phyloP scores from a whole-genome alignment of 1,284 basidiomycete genomes.

The Hypsizygus ulmarius region DNA sequence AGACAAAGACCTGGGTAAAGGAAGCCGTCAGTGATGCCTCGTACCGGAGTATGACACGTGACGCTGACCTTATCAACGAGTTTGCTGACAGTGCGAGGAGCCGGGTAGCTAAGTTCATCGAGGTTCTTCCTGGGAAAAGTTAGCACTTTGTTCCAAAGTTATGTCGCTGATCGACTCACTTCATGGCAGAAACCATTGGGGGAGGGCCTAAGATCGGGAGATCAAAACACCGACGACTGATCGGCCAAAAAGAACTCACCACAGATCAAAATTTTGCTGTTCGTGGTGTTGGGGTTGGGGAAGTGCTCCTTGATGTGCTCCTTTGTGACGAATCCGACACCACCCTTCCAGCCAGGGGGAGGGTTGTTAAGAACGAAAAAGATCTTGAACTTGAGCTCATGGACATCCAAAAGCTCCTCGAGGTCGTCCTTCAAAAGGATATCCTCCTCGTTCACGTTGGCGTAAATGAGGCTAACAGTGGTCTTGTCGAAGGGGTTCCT shows the following conservation, averaged over 20 bases:
- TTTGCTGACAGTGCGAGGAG: slow-evolving; percentile 90
- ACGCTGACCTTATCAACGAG: slow-evolving; percentile 78
- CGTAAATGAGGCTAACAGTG: slow-evolving; percentile 86
- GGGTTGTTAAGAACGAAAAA: slow-evolving; percentile 95
- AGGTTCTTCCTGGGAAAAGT: slow-evolving; percentile 72
- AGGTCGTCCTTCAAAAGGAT: slow-evolving; percentile 88
- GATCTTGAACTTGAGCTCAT: slow-evolving; percentile 76
- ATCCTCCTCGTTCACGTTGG: slow-evolving; percentile 89
- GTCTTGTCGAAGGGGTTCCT: slow-evolving; percentile 87
- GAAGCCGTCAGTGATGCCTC: background rate
- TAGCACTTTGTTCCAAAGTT: slow-evolving; percentile 11
- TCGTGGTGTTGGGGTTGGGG: slow-evolving; percentile 52
- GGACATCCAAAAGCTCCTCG: slow-evolving; percentile 69
- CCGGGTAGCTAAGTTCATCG: slow-evolving; percentile 82
- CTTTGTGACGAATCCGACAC: slow-evolving; percentile 89
- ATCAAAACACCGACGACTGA: background rate
- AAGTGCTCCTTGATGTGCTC: slow-evolving; percentile 86
- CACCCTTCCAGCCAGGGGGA: slow-evolving; percentile 82
- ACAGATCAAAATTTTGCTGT: slow-evolving; percentile 86
- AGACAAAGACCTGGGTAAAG: slow-evolving; percentile 57
- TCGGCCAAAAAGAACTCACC: slow-evolving; percentile 43
- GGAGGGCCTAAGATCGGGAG: slow-evolving; percentile 67
- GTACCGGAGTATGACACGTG: background rate
- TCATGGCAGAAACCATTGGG: slow-evolving; percentile 97
- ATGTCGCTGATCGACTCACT: slow-evolving; percentile 51